phyloP scores from a whole-genome alignment of 495 filamentous ascomycete genomes.

The Trichoderma asperelloides region DNA sequence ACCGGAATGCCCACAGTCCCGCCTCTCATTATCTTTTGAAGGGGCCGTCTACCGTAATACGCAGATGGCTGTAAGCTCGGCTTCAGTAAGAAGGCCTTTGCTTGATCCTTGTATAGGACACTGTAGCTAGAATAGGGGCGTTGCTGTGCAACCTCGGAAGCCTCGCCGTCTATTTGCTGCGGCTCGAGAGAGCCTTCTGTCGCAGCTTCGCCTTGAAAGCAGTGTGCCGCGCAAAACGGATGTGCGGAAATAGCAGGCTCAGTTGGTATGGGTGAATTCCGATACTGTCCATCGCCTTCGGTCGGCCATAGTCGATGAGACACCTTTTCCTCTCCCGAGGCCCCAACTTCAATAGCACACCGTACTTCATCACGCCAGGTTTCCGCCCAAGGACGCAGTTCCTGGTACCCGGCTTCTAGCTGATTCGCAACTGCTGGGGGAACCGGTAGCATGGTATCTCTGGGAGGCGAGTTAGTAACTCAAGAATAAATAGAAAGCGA shows the following conservation, averaged over 20 bases:
- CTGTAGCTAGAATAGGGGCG: conserved; percentile 57
- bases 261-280: conserved; percentile 19
- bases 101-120: conserved; percentile 72
- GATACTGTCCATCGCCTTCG: conserved; percentile 31
- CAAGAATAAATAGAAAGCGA: neutral
- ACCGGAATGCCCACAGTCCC: conserved; percentile 75
- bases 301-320: conserved; percentile 73
- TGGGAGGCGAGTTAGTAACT: conserved; percentile 8
- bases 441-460: conserved; percentile 82
- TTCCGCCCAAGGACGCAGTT: conserved; percentile 80
- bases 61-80: conserved; percentile 70
- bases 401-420: conserved; percentile 77
- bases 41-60: conserved; percentile 67
- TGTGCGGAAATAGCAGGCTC: conserved; percentile 44
- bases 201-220: conserved; percentile 46
- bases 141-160: conserved; percentile 18
- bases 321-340: conserved; percentile 85
- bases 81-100: conserved; percentile 69
- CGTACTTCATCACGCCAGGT: conserved; percentile 91
- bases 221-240: conserved; percentile 44
- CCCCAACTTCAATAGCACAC: conserved; percentile 83
- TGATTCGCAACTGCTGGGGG: conserved; percentile 85
- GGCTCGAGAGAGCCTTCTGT: conserved; percentile 39
- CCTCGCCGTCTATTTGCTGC: conserved; percentile 26
- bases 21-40: conserved; percentile 78